phyloP scores from a whole-genome alignment of 1,284 basidiomycete genomes.

The Ustilago shanxiensis region DNA sequence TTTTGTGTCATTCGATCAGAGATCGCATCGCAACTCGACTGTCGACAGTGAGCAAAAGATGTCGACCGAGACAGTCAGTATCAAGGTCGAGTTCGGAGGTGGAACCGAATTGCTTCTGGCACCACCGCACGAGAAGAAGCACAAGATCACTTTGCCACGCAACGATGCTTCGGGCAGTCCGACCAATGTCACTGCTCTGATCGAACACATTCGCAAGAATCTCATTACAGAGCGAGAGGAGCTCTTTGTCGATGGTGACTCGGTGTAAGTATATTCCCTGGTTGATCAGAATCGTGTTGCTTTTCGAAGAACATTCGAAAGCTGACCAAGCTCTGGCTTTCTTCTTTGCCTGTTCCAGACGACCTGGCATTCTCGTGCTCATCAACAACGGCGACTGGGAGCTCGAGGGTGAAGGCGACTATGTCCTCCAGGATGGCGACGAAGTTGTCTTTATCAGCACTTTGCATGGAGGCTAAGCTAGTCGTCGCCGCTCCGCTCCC shows the following conservation, averaged over 20 bases:
- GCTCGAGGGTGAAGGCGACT: constrained; percentile 92
- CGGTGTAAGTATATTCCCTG: constrained; percentile 78
- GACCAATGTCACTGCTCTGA: constrained; percentile 80
- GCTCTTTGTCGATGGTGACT: constrained; percentile 87
- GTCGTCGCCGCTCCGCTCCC: too few species aligned
- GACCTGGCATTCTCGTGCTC: constrained; percentile 93
- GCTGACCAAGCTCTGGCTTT: constrained; percentile 2
- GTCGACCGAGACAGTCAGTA: constrained; percentile 35
- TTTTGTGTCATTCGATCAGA: neutral
- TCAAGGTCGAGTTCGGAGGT: constrained; percentile 59
- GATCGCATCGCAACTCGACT: neutral
- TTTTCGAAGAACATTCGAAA: too few species aligned
- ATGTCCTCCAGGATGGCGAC: constrained; percentile 82
- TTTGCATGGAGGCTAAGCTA: constrained; percentile 83
- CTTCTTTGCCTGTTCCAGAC: constrained; percentile 73
- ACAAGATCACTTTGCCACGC: constrained; percentile 51
- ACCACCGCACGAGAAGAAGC: constrained; percentile 63
- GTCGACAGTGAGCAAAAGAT: neutral
- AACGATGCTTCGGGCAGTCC: constrained; percentile 55
- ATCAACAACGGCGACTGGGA: constrained; percentile 99
- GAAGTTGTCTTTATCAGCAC: constrained; percentile 97
- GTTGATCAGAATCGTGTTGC: too few species aligned
- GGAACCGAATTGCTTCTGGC: constrained; percentile 67
- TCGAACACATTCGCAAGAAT: constrained; percentile 82
- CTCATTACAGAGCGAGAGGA: constrained; percentile 87